A percentile compares a stretch with the other conserved stretches of the same genome.
Conservation (phyloP, 2,329 filamentous ascomycete genomes). For the Neurospora sp. region DNA sequence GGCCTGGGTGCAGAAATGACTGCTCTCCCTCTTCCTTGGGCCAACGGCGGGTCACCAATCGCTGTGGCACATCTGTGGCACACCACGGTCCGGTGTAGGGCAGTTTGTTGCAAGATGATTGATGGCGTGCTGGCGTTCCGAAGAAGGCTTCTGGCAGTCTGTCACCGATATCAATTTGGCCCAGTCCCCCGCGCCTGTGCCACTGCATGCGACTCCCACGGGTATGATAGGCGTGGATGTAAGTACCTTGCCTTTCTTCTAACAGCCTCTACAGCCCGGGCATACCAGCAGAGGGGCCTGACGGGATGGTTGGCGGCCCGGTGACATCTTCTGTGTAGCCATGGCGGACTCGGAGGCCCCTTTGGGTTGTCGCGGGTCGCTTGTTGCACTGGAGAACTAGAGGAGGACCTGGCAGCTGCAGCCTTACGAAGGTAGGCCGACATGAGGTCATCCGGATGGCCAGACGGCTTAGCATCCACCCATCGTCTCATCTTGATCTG, state of each 20-base stretch:
- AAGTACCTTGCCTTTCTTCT: neutral
- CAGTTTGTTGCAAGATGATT: constrained; percentile 7
- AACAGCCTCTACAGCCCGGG: neutral
- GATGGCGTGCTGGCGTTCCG: neutral
- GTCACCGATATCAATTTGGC: neutral
- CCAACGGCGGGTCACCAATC: neutral
- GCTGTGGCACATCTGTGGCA: neutral
- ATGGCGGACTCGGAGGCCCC: neutral
- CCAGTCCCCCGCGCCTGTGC: neutral
- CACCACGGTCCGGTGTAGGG: constrained; percentile 5
- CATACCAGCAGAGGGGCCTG: neutral
- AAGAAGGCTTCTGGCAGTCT: neutral
- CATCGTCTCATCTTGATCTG: neutral
- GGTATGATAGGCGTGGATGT: neutral
- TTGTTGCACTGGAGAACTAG: neutral
- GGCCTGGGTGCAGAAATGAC: constrained; percentile 4
- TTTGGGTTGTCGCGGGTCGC: neutral
- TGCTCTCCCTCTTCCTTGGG: constrained; percentile 1
- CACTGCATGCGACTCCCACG: neutral
- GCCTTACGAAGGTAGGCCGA: neutral
- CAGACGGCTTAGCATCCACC: neutral
- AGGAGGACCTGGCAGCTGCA: neutral
- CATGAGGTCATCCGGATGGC: neutral
- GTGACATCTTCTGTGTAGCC: neutral
- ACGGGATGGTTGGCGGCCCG: neutral